Percentiles rank a stretch among this genome's conserved stretches.
Conservation (phyloP, 352 stramenopile genomes). For the Elongisporangium senticosum region DNA sequence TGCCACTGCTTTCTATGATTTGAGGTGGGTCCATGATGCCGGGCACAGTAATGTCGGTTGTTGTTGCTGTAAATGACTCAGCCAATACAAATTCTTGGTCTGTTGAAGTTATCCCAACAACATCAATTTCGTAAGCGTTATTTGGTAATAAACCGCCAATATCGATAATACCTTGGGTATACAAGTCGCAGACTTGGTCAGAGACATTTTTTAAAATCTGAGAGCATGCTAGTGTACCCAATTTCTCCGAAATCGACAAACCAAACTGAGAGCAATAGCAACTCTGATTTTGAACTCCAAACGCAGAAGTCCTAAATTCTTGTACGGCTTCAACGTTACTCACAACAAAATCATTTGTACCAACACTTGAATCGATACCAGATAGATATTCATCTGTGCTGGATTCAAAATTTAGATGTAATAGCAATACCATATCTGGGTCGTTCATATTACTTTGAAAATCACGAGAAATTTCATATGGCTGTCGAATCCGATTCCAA, state of each 20-base stretch:
- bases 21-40: slow-evolving; percentile 23
- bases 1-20: slow-evolving; percentile 18
- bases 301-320: slow-evolving; percentile 7
- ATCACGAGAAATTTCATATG: slow-evolving; percentile 11
- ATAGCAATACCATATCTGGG: slow-evolving; percentile 18
- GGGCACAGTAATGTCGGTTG: slow-evolving; percentile 23
- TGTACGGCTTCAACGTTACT: slow-evolving; percentile 15
- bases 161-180: slow-evolving; percentile 20
- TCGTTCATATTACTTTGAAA: slow-evolving; percentile 16
- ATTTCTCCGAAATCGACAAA: background rate
- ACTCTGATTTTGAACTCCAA: slow-evolving; percentile 23
- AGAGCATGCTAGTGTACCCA: slow-evolving; percentile 11
- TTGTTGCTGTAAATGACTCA: slow-evolving; percentile 21
- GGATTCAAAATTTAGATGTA: slow-evolving; percentile 25
- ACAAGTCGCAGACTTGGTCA: slow-evolving; percentile 19
- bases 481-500: slow-evolving; percentile 18
- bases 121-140: slow-evolving; percentile 30
- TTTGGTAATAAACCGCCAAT: slow-evolving; percentile 25
- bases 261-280: slow-evolving; percentile 37
- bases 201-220: slow-evolving; percentile 9
- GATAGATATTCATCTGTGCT: slow-evolving; percentile 13
- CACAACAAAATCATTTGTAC: slow-evolving; percentile 37
- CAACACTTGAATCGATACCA: slow-evolving; percentile 19
- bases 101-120: slow-evolving; percentile 19
- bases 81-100: slow-evolving; percentile 27